A percentile compares a stretch with the other conserved stretches of the same genome.
Conservation (phyloP, 345 rosid species). For the Eucalyptus marginata region DNA sequence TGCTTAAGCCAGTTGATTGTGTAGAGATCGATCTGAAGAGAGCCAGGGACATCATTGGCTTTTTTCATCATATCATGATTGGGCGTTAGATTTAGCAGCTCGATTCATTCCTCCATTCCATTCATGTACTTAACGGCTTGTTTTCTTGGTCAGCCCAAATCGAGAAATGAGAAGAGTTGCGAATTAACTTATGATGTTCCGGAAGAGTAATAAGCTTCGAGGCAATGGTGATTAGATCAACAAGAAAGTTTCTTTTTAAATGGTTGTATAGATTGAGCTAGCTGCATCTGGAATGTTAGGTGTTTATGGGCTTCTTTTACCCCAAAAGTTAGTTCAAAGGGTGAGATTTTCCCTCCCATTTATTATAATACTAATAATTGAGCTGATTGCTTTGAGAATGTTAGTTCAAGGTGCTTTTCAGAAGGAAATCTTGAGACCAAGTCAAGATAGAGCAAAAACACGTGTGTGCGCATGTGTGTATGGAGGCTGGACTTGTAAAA, state of each 20-base stretch:
- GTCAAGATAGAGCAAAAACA: background rate
- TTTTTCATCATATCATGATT: background rate
- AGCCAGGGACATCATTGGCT: background rate
- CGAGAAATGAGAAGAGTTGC: background rate
- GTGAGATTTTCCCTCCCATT: too few species aligned
- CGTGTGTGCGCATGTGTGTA: too few species aligned
- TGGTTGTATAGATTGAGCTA: background rate
- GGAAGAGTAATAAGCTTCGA: background rate
- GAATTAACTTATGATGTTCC: background rate
- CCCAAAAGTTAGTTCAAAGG: too few species aligned
- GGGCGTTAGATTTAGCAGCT: background rate
- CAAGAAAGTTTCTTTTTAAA: background rate
- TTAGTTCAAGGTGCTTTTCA: background rate
- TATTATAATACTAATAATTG: background rate
- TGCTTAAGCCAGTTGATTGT: background rate
- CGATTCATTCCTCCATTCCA: background rate
- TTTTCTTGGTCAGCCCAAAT: background rate
- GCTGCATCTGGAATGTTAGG: background rate
- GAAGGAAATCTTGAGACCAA: background rate
- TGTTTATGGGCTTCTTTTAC: too few species aligned
- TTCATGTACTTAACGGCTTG: background rate
- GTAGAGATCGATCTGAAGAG: background rate
- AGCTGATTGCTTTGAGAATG: background rate
- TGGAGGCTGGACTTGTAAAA: background rate
- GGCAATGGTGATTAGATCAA: background rate